These are phyloP conservation scores for Coniella vitis DNA, from an alignment of 2,329 filamentous ascomycete genomes.

Conservation along the genomic window DNA sequence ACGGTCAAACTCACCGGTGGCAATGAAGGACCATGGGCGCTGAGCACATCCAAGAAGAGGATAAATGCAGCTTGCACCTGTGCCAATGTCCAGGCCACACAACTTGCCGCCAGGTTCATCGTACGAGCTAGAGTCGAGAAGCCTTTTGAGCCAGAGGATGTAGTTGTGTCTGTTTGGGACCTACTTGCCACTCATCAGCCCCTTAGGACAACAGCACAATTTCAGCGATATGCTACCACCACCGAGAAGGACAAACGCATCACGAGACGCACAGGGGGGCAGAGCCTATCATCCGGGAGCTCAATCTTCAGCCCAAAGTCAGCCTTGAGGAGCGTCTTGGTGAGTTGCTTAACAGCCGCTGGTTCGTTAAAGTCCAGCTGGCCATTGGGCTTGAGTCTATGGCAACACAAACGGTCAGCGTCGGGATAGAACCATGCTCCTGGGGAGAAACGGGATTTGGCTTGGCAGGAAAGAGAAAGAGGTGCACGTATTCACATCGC, in stretches of 20 bases:
- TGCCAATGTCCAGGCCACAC: conserved; percentile 76
- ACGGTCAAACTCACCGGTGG: conserved; percentile 43
- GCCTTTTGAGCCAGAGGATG: conserved; percentile 76
- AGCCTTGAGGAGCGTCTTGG: conserved; percentile 65
- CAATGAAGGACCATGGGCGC: conserved; percentile 67
- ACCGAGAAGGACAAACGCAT: too few relatives aligned
- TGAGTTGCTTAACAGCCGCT: conserved; percentile 69
- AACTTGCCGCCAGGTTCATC: conserved; percentile 42
- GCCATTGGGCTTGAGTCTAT: conserved; percentile 30
- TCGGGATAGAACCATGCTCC: background rate
- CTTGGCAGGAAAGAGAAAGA: too few relatives aligned
- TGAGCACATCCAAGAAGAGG: conserved; percentile 70
- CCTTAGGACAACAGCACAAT: background rate
- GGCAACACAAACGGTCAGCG: background rate
- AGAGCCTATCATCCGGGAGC: conserved; percentile 72
- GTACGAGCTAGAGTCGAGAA: conserved; percentile 67
- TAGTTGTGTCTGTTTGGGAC: conserved; percentile 74
- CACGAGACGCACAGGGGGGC: conserved; percentile 62
- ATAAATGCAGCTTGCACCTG: conserved; percentile 88
- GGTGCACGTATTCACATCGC: conserved; percentile 35
- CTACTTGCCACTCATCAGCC: conserved; percentile 25
- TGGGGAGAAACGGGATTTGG: too few relatives aligned
- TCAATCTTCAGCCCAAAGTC: conserved; percentile 69
- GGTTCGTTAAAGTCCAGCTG: conserved; percentile 79
- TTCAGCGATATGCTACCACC: background rate